Base-by-base conservation (phyloP, 768 basidiomycete genomes). In the Lepiota brunneoincarnata region DNA sequence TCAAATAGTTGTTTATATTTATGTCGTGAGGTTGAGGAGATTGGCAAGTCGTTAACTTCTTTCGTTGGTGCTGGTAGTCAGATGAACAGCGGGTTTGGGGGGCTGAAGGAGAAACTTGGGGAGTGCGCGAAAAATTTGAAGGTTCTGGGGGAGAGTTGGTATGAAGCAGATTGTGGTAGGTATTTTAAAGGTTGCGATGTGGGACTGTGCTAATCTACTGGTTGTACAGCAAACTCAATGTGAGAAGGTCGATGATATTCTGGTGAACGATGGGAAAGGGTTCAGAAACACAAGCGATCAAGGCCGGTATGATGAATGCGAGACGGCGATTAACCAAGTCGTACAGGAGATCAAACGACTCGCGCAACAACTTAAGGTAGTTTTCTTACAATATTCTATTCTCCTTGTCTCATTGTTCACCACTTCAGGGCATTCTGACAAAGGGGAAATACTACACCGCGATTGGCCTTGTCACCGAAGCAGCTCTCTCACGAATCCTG, bases 1-100 rank as follows among this genome's bases (percentile, higher is more conserved):
- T 84, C 90, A 15, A 97, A 97, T 65, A 88, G 95, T 58, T 91
- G 86, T 59, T 61, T 79, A 18, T 91, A 87, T 64, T 75, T 95
- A 23, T 75, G 75, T 26, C 67, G 70, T 18, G 79, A 87, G 59
- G 65, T 87, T 0, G 73, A 72, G 53, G 72, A 72, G 24, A 57
- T 83, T 18, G 69, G 67, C 42, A 58, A 63, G 20, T 21, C 45
- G 4, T 23, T 54, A 20, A 17, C 21, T 31, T 10, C 31, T 2
- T 31, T 31, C 7, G 31, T 9, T 31, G 64, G 61, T 2, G 57
- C 66, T n/a, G 63, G 60, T 51, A 61, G 62, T 12, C 61, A 67
- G 28, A 55, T 61, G 17, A 58, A 42, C 4, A 40, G 53, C 4
- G 39, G 38, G 2, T 54, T 54, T 41, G 53, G 42, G 12, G 53